Conservation (phyloP, 2,329 filamentous ascomycete species). For the Cytospora chrysosperma region DNA sequence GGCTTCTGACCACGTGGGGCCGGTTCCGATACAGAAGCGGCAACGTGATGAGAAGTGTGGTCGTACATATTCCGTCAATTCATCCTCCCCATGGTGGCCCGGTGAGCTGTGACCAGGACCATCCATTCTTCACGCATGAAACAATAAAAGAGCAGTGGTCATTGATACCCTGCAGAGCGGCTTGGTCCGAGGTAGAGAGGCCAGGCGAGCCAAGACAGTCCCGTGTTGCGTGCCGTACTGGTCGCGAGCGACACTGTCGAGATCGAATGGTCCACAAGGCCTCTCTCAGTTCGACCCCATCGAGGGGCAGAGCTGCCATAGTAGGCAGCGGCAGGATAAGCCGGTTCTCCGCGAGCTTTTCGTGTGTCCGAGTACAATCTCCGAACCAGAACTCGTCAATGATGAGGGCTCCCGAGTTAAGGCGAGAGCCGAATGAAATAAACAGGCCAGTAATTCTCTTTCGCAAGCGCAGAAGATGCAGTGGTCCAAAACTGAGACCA, state of each 20-base stretch:
- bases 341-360: not conserved
- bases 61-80: slow-evolving; percentile 19
- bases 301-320: not conserved
- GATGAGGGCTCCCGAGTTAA: not conserved
- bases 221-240: not conserved
- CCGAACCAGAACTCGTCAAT: not conserved
- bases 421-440: not conserved
- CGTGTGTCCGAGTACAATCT: slow-evolving; percentile 5
- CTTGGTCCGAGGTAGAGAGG: not conserved
- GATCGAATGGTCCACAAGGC: not conserved
- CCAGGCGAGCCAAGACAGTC: not conserved
- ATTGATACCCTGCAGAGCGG: not conserved
- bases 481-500: slow-evolving; percentile 10
- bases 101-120: not conserved
- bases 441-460: not conserved
- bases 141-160: not conserved
- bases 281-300: not conserved
- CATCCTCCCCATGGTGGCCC: slow-evolving; percentile 10
- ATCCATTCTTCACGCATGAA: slow-evolving; percentile 5
- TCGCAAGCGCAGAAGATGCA: slow-evolving; percentile 2
- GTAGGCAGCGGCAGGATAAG: not conserved
- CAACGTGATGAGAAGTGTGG: slow-evolving; percentile 16
- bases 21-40: slow-evolving; percentile 5
- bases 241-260: not conserved
- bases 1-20: slow-evolving; percentile 1